Conservation (phyloP, 1,284 basidiomycete species). For the Kwoniella shivajii region DNA sequence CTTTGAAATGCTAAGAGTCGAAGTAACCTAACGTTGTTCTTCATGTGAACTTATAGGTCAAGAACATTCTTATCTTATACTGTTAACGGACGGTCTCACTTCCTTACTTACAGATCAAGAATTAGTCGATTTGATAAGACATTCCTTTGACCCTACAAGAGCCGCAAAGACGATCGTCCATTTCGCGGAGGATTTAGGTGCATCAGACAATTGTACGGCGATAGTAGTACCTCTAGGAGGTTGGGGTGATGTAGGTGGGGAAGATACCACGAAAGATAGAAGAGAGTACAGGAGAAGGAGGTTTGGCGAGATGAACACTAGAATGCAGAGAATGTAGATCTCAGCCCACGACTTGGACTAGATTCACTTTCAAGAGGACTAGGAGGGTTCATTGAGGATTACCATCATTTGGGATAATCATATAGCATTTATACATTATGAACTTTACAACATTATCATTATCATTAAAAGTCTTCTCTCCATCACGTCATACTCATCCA, state of each 20-base stretch:
- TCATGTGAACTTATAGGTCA: slow-evolving; percentile 57
- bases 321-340: slow-evolving; percentile 53
- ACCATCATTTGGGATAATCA: background rate
- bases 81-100: slow-evolving; percentile 88
- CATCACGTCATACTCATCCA: no score
- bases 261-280: slow-evolving; percentile 75
- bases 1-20: no score
- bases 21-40: slow-evolving; percentile 3
- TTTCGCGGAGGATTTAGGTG: slow-evolving; percentile 87
- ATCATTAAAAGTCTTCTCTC: no score
- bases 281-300: slow-evolving; percentile 76
- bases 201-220: slow-evolving; percentile 88
- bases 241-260: slow-evolving; percentile 76
- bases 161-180: slow-evolving; percentile 81
- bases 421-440: background rate
- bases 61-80: slow-evolving; percentile 75
- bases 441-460: background rate
- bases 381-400: background rate
- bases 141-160: slow-evolving; percentile 68
- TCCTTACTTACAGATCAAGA: slow-evolving; percentile 91
- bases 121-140: slow-evolving; percentile 84
- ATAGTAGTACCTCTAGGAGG: slow-evolving; percentile 91
- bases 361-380: no score
- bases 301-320: slow-evolving; percentile 58
- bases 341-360: background rate